Evolutionary conservation across 2,329 filamentous ascomycete genomes (phyloP).

Genomic region (Neopestalotiopsis sp.): DNA sequence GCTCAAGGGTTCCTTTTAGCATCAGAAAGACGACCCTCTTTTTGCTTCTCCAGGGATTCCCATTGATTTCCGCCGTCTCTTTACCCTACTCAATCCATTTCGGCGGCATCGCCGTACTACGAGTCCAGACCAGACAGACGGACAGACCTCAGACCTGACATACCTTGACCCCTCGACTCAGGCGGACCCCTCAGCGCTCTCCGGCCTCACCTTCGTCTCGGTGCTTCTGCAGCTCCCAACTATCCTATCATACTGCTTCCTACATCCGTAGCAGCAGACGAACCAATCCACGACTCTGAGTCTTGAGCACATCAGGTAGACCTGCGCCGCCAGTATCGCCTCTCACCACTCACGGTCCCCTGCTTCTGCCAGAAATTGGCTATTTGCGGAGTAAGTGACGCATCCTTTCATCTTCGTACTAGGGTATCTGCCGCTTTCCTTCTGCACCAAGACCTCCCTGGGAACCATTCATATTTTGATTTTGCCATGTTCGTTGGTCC

Average conservation of each 20-base stretch:
- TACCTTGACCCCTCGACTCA: background rate
- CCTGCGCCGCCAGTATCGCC: background rate
- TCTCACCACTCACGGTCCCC: constrained; percentile 2
- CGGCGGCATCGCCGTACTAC: background rate
- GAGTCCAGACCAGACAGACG: background rate
- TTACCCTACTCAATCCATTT: background rate
- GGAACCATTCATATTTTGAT: background rate
- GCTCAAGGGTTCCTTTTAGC: background rate
- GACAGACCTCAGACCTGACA: background rate
- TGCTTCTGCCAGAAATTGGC: constrained; percentile 14
- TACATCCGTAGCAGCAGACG: constrained; percentile 6
- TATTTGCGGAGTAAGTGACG: constrained; percentile 26
- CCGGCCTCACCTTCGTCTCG: constrained; percentile 9
- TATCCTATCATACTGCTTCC: constrained; percentile 7
- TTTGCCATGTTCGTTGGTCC: background rate
- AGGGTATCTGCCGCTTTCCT: constrained; percentile 16
- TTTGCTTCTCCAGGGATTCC: background rate
- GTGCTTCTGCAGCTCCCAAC: constrained; percentile 1
- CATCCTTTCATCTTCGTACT: constrained; percentile 19
- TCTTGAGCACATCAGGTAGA: background rate
- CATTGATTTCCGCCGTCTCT: constrained; percentile 10
- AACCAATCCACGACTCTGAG: constrained; percentile 9
- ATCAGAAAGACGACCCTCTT: constrained; percentile 14
- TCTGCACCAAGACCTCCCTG: constrained; percentile 7
- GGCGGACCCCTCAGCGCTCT: constrained; percentile 14